phyloP scores from a whole-genome alignment of 306 rosid species.

The Bauhinia variegata region DNA sequence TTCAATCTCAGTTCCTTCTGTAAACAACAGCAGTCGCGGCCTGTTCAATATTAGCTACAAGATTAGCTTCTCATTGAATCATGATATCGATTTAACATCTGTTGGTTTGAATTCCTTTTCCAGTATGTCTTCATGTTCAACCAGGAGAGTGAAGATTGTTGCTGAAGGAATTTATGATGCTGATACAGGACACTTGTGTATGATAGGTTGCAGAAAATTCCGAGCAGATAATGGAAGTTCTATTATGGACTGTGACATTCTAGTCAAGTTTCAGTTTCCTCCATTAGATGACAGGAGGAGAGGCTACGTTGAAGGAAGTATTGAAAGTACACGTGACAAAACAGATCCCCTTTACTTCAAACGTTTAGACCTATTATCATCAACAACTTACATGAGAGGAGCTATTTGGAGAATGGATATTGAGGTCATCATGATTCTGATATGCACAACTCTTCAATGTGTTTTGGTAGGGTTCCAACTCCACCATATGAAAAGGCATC shows the following conservation, averaged over 20 bases:
- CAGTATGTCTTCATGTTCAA: neutral
- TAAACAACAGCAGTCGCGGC: neutral
- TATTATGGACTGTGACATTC: slow-evolving; percentile 55
- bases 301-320: slow-evolving; percentile 44
- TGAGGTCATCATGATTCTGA: slow-evolving; percentile 58
- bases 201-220: slow-evolving; percentile 66
- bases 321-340: slow-evolving; percentile 52
- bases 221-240: slow-evolving; percentile 10
- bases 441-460: slow-evolving; percentile 63
- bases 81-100: neutral
- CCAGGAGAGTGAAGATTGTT: slow-evolving; percentile 17
- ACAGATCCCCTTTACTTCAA: slow-evolving; percentile 57
- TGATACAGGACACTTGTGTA: slow-evolving; percentile 62
- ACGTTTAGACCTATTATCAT: slow-evolving; percentile 39
- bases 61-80: slow-evolving; percentile 32
- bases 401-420: slow-evolving; percentile 60
- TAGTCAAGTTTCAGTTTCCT: slow-evolving; percentile 58
- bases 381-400: neutral
- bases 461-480: slow-evolving; percentile 56
- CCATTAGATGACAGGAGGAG: slow-evolving; percentile 14
- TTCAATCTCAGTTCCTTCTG: neutral
- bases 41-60: slow-evolving; percentile 47
- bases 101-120: slow-evolving; percentile 8
- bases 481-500: slow-evolving; percentile 54
- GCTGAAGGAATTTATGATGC: slow-evolving; percentile 71